Evolutionary conservation across 257 asterid genomes (phyloP), one percentile per base, ranked within the genome.

Genomic region (Rehmannia glutinosa): DNA sequence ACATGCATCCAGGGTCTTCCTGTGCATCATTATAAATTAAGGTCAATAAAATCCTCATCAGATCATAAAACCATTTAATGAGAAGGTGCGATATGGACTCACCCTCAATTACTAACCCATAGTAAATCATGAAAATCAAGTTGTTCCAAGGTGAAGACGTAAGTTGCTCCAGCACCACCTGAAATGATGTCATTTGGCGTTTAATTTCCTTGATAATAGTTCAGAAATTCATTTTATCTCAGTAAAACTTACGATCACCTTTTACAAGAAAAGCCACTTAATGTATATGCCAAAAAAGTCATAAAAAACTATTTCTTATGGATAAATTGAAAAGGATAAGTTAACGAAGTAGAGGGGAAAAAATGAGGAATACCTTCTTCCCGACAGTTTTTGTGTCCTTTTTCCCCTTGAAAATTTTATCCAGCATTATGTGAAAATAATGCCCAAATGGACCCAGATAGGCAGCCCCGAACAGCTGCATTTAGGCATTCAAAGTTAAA

Each of bases 381-480:
- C 90, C 99, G 12, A 88, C 96, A 38, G 97, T 91, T 76, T 78
- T 88, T 11, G 82, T 27, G 78, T 94, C 97, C 71, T 77, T 89
- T 81, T 88, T 94, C 75, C 97, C 99, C 86, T 91, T 88, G 84
- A 91, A 91, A 71, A 88, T 58, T 66, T 87, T 94, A 73, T 94
- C 99, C 61, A 94, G 78, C 61, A 91, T 16, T 39, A 84, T 77
- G 85, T 94, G 95, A 69, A 82, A 86, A 76, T 62, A 94, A 78
- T 94, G 99, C 50, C 99, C 97, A 52, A 87, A 58, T 45, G 99
- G 99, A 61, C 99, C 98, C 38, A 94, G 85, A 78, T 94, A 91
- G 36, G 90, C 96, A 66, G 89, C 83, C 5, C 99, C 98, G 69
- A 91, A 84, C 60, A 94, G 66, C 99, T 91, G 88, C 75, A 79